Base-by-base conservation (phyloP, 768 basidiomycete species). In the Mycena floridula region DNA sequence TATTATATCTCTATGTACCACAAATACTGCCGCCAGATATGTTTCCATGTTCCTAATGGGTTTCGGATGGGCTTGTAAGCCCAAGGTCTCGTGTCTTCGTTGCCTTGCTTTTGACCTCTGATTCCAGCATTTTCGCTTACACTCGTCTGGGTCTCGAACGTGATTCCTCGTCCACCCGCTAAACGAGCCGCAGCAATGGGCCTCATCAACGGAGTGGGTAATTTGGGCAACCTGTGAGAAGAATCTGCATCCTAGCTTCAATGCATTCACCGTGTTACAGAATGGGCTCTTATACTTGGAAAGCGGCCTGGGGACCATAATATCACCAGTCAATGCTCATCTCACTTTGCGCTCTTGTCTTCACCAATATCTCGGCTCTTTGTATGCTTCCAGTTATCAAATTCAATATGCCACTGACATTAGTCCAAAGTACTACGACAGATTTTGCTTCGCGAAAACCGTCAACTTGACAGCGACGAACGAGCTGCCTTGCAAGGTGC, bases 31-130 rank as follows among this genome's bases (percentile, higher is more conserved):
- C 0, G 79, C 68, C 1, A 72, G 81, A 43, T 83, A 84, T 50
- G 64, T 83, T 22, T 70, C 77, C 1, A 60, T 83, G 58, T 83
- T 82, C 60, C 63, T 83, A 25, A 81, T 85, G 79, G 71, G 81
- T 0, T 59, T 61, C 42, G 81, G 81, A 41, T 76, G 74, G 48
- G 60, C 61, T 7, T 64, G 66, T 62, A 35, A 41, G 62, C 48
- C 6, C 13, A 7, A 25, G 9, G 7, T n/a, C 22, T 12, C 21
- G 18, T 8, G 24, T 16, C 11, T 32, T 12, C 13, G 25, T 32
- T 20, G 21, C 24, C 13, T 12, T 12, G 43, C 21, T 3, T 27
- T 15, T 23, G 18, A 40, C 5, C 37, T 40, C 12, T 24, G 3
- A n/a, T n/a, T n/a, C n/a, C 41, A 71, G 71, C 69, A 2, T 68